These are phyloP conservation scores for Yamadazyma nakazawae DNA, from an alignment of 805 yeast species.

Conservation along the genomic window DNA sequence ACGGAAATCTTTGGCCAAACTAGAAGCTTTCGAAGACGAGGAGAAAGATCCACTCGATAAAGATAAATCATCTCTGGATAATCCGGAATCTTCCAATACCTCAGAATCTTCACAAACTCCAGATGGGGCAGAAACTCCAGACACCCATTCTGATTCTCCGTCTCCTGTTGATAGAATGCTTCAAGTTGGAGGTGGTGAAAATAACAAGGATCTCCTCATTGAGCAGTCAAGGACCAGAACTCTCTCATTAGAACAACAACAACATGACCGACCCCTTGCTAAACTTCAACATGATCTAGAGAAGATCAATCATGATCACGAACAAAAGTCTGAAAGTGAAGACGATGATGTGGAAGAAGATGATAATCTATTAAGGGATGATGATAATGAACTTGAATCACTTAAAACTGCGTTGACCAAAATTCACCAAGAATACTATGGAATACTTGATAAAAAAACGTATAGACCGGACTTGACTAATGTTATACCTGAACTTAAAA, in stretches of 20 bases:
- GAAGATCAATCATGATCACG: slow-evolving; percentile 33
- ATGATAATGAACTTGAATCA: slow-evolving; percentile 70
- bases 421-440: slow-evolving; percentile 69
- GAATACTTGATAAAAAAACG: slow-evolving; percentile 30
- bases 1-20: slow-evolving; percentile 52
- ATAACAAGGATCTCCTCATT: slow-evolving; percentile 44
- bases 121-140: slow-evolving; percentile 1
- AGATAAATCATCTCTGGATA: too few species aligned
- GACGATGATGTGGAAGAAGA: slow-evolving; percentile 28
- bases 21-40: slow-evolving; percentile 42
- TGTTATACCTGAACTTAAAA: slow-evolving; percentile 76
- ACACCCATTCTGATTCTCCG: slow-evolving; percentile 3
- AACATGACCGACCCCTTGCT: slow-evolving; percentile 80
- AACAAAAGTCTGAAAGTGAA: slow-evolving; percentile 20
- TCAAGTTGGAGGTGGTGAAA: slow-evolving; percentile 50
- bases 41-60: slow-evolving; percentile 18
- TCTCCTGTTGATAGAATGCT: slow-evolving; percentile 50
- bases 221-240: slow-evolving; percentile 63
- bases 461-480: slow-evolving; percentile 57
- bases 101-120: neutral
- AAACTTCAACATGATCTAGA: slow-evolving; percentile 74
- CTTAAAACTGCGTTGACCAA: slow-evolving; percentile 58
- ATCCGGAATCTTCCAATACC: too few species aligned
- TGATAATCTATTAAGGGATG: slow-evolving; percentile 64
- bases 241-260: slow-evolving; percentile 73